Evolutionary conservation across 495 filamentous ascomycete genomes (phyloP).

Genomic region (Glutinoglossum americanum): DNA sequence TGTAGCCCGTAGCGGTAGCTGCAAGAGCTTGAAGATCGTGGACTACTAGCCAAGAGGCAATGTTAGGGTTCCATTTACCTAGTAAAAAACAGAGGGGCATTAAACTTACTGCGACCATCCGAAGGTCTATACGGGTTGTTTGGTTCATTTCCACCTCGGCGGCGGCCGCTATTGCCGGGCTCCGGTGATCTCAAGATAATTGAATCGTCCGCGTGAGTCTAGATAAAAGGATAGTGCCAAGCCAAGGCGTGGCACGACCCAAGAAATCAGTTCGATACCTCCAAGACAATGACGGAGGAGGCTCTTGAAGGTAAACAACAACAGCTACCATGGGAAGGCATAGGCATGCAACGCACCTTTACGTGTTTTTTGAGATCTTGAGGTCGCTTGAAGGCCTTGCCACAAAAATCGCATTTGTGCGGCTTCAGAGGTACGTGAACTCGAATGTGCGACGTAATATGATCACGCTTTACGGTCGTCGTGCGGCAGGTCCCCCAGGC

Average conservation of each 20-base stretch:
- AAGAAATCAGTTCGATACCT: constrained; percentile 2
- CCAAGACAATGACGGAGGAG: not conserved
- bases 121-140: constrained; percentile 31
- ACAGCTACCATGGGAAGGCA: not conserved
- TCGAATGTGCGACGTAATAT: constrained; percentile 97
- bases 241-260: constrained; percentile 1
- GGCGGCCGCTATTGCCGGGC: constrained; percentile 26
- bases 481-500: constrained; percentile 93
- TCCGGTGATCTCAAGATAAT: constrained; percentile 64
- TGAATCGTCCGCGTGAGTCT: constrained; percentile 95
- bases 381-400: constrained; percentile 97
- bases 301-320: not conserved
- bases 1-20: constrained; percentile 19
- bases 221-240: not conserved
- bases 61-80: not conserved
- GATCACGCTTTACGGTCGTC: constrained; percentile 95
- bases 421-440: constrained; percentile 96
- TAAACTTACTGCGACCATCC: constrained; percentile 34
- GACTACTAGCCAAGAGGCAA: not conserved
- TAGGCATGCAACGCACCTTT: constrained; percentile 30
- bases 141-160: constrained; percentile 13
- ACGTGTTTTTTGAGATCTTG: constrained; percentile 99
- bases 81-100: constrained; percentile 8
- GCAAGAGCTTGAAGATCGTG: constrained; percentile 6
- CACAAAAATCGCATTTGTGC: constrained; percentile 95